Conservation (phyloP, 75 land plant genomes). For the Sequoiadendron giganteum region DNA sequence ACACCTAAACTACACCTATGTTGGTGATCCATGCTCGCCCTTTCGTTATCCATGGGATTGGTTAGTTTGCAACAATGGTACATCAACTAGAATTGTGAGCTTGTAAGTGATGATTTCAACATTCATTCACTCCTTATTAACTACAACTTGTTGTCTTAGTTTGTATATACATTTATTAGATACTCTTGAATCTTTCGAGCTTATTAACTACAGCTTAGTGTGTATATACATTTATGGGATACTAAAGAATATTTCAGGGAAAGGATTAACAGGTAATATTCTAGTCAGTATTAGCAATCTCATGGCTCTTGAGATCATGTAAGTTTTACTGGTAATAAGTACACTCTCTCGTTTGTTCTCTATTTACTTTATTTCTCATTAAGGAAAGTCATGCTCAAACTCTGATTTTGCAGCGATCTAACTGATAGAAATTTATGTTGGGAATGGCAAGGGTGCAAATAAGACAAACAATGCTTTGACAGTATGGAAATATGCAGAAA, state of each 20-base stretch:
- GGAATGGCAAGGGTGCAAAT: too few species aligned
- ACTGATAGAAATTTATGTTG: too few species aligned
- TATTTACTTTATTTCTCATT: not conserved
- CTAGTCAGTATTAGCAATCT: not conserved
- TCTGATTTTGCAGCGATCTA: conserved; percentile 18
- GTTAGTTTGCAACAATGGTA: not conserved
- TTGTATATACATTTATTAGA: not conserved
- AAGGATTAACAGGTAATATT: not conserved
- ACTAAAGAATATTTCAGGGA: not conserved
- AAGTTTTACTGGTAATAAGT: not conserved
- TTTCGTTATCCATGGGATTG: not conserved
- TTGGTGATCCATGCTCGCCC: not conserved
- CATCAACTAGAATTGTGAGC: not conserved
- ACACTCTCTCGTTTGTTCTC: too few species aligned
- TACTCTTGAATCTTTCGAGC: not conserved
- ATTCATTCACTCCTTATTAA: too few species aligned
- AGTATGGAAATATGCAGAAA: too few species aligned
- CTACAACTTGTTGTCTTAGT: not conserved
- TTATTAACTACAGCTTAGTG: too few species aligned
- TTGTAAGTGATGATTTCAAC: not conserved
- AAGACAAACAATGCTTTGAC: too few species aligned
- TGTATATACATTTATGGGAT: not conserved
- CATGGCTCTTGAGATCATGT: not conserved
- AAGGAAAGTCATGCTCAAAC: not conserved
- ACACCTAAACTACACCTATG: not conserved